phyloP scores from a whole-genome alignment of 768 basidiomycete species.

The Kwoniella europaea region DNA sequence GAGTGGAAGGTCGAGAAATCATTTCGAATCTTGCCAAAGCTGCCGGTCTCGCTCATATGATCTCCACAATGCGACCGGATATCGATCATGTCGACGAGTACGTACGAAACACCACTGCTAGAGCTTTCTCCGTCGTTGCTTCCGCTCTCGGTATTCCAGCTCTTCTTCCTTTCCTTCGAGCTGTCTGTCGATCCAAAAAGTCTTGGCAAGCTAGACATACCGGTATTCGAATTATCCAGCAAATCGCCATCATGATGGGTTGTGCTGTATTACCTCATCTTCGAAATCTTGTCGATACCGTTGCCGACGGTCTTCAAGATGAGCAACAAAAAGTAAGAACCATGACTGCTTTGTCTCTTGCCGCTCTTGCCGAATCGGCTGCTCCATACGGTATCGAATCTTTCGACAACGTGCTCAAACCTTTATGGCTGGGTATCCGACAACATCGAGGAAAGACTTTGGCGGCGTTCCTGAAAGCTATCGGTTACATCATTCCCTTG shows the following conservation, averaged over 20 bases:
- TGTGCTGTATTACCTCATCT: slow-evolving; percentile 97
- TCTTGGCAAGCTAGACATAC: slow-evolving; percentile 99
- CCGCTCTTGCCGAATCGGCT: slow-evolving; percentile 93
- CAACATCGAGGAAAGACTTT: slow-evolving; percentile 93
- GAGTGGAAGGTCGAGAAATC: slow-evolving; percentile 98
- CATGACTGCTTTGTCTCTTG: slow-evolving; percentile 89
- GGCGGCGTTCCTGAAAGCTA: slow-evolving; percentile 94
- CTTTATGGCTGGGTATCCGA: slow-evolving; percentile 90
- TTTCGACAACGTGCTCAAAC: slow-evolving; percentile 95
- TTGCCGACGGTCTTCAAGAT: slow-evolving; percentile 88
- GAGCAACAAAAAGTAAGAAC: slow-evolving; percentile 96
- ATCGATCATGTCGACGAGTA: slow-evolving; percentile 99
- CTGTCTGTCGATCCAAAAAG: slow-evolving; percentile 97
- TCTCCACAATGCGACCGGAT: slow-evolving; percentile 99
- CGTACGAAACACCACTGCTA: slow-evolving; percentile 97
- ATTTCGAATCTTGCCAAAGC: slow-evolving; percentile 98
- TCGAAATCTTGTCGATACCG: slow-evolving; percentile 93
- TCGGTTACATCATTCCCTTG: slow-evolving; percentile 98
- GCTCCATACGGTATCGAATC: slow-evolving; percentile 99
- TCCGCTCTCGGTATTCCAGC: slow-evolving; percentile 98
- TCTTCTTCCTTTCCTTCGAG: slow-evolving; percentile 95
- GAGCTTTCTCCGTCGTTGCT: slow-evolving; percentile 97
- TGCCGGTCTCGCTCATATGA: slow-evolving; percentile 99
- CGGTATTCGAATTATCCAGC: slow-evolving; percentile 98
- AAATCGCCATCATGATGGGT: slow-evolving; percentile 99